Conservation (phyloP, 1,139 yeast genomes). For the Nakaseomyces glabratus region DNA sequence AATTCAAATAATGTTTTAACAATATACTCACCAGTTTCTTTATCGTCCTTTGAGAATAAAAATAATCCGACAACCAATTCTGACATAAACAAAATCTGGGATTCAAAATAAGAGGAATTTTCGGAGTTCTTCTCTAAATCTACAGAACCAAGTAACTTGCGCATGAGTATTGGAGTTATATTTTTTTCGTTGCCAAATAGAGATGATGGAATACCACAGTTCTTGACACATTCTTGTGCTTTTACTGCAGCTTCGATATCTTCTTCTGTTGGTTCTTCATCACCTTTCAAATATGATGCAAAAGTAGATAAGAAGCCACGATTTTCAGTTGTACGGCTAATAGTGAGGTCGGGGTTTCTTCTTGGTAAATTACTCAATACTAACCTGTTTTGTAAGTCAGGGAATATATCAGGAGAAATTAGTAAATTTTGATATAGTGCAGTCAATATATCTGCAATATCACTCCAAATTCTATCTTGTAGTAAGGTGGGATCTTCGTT, state of each 20-base stretch:
- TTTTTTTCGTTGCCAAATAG: slow-evolving; percentile 6
- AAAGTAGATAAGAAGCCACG: slow-evolving; percentile 82
- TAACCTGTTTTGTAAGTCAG: slow-evolving; percentile 51
- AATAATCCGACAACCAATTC: slow-evolving; percentile 26
- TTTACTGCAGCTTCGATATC: slow-evolving; percentile 81
- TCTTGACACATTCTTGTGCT: slow-evolving; percentile 35
- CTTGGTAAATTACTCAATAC: slow-evolving; percentile 46
- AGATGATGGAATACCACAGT: slow-evolving; percentile 7
- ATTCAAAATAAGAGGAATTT: slow-evolving; percentile 6
- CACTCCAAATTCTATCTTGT: slow-evolving; percentile 46
- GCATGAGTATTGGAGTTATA: slow-evolving; percentile 5
- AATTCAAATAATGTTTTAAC: slow-evolving; percentile 19
- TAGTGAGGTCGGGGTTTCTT: slow-evolving; percentile 56
- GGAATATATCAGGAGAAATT: slow-evolving; percentile 56
- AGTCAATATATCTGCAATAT: slow-evolving; percentile 50
- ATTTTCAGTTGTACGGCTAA: slow-evolving; percentile 51
- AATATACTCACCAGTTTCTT: slow-evolving; percentile 25
- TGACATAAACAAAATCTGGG: slow-evolving; percentile 6
- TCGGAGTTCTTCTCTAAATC: slow-evolving; percentile 1
- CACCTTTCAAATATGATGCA: slow-evolving; percentile 87
- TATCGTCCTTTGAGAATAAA: slow-evolving; percentile 37
- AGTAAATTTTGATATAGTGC: slow-evolving; percentile 67
- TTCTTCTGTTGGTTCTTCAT: slow-evolving; percentile 88
- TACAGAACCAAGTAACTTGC: slow-evolving; percentile 3
- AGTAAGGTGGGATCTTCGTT: slow-evolving; percentile 32